These are phyloP conservation scores for Chalara sp. DNA, from an alignment of 2,329 filamentous ascomycete species.

Conservation along the genomic window DNA sequence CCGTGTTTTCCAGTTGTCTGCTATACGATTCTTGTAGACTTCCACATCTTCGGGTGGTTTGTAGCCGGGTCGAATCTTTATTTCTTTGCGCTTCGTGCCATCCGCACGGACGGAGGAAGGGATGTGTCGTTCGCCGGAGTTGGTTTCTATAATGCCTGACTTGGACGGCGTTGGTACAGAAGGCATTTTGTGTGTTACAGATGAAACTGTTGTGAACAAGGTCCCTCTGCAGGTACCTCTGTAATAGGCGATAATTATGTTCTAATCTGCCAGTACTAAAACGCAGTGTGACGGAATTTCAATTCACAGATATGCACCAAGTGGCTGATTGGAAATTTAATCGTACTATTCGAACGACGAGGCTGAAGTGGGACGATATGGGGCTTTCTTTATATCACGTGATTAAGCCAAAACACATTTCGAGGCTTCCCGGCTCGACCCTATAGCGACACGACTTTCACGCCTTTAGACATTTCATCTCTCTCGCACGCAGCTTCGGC, in stretches of 20 bases:
- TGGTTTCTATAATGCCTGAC: conserved; percentile 68
- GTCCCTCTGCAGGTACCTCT: too few species aligned
- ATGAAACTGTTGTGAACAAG: too few species aligned
- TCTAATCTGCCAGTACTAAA: too few species aligned
- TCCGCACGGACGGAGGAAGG: conserved; percentile 82
- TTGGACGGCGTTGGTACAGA: conserved; percentile 41
- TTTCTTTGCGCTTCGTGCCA: conserved; percentile 87
- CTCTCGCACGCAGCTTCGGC: conserved; percentile 5
- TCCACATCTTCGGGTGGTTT: conserved; percentile 92
- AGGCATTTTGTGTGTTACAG: conserved; percentile 23
- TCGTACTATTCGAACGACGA: too few species aligned
- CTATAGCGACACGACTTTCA: background rate
- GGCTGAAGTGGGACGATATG: too few species aligned
- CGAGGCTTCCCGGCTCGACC: too few species aligned
- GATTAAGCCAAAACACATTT: too few species aligned
- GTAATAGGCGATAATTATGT: too few species aligned
- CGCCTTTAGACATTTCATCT: conserved; percentile 6
- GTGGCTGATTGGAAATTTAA: too few species aligned
- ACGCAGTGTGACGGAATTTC: too few species aligned
- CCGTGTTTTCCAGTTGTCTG: conserved; percentile 76
- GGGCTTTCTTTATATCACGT: too few species aligned
- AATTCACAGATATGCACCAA: too few species aligned
- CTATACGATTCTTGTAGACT: conserved; percentile 88
- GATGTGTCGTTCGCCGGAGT: conserved; percentile 78
- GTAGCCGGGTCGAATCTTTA: conserved; percentile 89